Conservation (phyloP, 331 rosid species). For the Saraca asoca region DNA sequence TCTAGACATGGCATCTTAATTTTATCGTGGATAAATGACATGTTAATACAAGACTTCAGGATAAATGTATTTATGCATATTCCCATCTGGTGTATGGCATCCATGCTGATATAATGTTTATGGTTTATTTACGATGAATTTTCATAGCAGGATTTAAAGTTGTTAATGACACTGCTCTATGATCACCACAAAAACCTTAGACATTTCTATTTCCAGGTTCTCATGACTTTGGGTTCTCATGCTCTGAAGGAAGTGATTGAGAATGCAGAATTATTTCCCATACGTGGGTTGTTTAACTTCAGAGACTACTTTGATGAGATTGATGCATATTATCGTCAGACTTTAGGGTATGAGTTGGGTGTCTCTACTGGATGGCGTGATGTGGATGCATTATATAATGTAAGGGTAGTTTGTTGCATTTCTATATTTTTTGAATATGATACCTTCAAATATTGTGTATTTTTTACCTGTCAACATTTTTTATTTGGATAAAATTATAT, state of each 20-base stretch:
- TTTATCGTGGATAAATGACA: constrained; percentile 13
- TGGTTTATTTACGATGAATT: constrained; percentile 13
- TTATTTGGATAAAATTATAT: not conserved
- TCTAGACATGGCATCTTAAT: not conserved
- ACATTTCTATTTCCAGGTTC: constrained; percentile 59
- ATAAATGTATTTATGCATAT: constrained; percentile 1
- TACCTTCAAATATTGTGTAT: not conserved
- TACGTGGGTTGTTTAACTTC: constrained; percentile 89
- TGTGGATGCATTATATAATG: constrained; percentile 79
- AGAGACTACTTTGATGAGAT: constrained; percentile 80
- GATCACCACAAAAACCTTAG: constrained; percentile 33
- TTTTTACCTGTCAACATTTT: not conserved
- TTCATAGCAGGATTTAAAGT: constrained; percentile 20
- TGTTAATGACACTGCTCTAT: constrained; percentile 29
- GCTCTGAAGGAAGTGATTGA: constrained; percentile 74
- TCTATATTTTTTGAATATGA: not conserved
- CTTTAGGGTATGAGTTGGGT: constrained; percentile 71
- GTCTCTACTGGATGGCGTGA: constrained; percentile 82
- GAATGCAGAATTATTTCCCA: constrained; percentile 86
- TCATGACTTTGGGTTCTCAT: constrained; percentile 83
- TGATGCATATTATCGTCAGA: constrained; percentile 79
- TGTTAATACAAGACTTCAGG: no score
- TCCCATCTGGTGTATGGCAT: constrained; percentile 9
- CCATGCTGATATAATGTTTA: not conserved
- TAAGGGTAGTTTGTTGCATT: constrained; percentile 45